Percentiles rank a stretch among this genome's conserved stretches.
Conservation (phyloP, 192 early-diverging fungal species). For the Diversispora epigaea region DNA sequence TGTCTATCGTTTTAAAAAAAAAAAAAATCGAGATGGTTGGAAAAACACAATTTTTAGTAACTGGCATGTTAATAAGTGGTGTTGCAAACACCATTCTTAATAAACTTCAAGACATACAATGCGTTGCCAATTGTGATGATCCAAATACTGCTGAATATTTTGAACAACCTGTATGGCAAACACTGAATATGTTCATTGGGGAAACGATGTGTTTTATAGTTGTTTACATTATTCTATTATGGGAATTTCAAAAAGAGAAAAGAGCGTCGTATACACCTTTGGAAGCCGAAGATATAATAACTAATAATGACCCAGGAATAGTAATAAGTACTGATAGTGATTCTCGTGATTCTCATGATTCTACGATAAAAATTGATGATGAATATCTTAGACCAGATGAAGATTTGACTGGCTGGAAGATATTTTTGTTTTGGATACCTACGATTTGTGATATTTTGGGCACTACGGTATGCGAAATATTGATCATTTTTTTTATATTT, state of each 20-base stretch:
- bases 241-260: slow-evolving; percentile 34
- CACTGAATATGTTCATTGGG: slow-evolving; percentile 96
- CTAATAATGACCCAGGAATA: slow-evolving; percentile 18
- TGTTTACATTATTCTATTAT: slow-evolving; percentile 52
- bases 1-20: no score
- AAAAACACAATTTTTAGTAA: slow-evolving; percentile 1
- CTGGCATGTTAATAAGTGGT: slow-evolving; percentile 26
- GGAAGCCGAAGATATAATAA: slow-evolving; percentile 29
- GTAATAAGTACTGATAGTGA: not conserved
- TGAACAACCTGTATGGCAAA: slow-evolving; percentile 98
- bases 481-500: slow-evolving; percentile 1
- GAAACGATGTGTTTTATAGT: slow-evolving; percentile 79
- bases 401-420: slow-evolving; percentile 55
- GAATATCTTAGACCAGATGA: slow-evolving; percentile 22
- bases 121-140: slow-evolving; percentile 87
- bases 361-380: slow-evolving; percentile 30
- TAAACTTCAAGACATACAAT: slow-evolving; percentile 80
- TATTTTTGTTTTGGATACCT: slow-evolving; percentile 72
- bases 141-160: slow-evolving; percentile 66
- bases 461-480: slow-evolving; percentile 60
- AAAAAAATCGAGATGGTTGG: not conserved
- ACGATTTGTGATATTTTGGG: slow-evolving; percentile 78
- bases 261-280: slow-evolving; percentile 35
- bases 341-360: slow-evolving; percentile 12
- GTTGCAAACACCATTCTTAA: slow-evolving; percentile 28